These are phyloP conservation scores for Aspergillus nidulans DNA, from an alignment of 495 filamentous ascomycete genomes.

Conservation along the genomic window DNA sequence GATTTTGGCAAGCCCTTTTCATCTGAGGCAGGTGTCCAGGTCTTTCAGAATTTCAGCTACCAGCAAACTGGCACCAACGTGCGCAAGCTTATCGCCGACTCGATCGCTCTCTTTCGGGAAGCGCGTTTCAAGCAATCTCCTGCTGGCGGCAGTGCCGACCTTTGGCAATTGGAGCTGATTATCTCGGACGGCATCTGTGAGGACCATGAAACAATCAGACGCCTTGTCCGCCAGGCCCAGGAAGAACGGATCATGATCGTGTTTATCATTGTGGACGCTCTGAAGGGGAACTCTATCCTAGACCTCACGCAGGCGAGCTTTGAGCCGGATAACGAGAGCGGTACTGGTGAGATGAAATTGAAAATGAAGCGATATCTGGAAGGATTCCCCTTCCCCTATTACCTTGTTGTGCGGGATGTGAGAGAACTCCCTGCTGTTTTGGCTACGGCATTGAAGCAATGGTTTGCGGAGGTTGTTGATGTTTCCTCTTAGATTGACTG, in stretches of 20 bases:
- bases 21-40: constrained; percentile 72
- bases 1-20: constrained; percentile 80
- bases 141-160: constrained; percentile 59
- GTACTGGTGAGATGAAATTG: constrained; percentile 58
- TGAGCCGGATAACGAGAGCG: constrained; percentile 49
- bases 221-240: constrained; percentile 77
- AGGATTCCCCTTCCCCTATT: constrained; percentile 93
- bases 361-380: constrained; percentile 88
- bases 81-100: constrained; percentile 65
- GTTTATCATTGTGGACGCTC: constrained; percentile 90
- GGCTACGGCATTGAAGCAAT: constrained; percentile 84
- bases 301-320: constrained; percentile 80
- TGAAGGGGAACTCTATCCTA: constrained; percentile 63
- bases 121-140: constrained; percentile 57
- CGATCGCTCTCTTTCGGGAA: constrained; percentile 74
- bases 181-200: constrained; percentile 92
- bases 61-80: constrained; percentile 81
- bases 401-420: constrained; percentile 87
- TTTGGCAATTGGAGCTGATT: constrained; percentile 96
- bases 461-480: constrained; percentile 91
- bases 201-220: constrained; percentile 74
- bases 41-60: constrained; percentile 84
- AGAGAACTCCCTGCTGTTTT: constrained; percentile 84
- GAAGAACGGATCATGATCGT: constrained; percentile 97
- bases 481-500: constrained; percentile 34